A percentile compares a stretch with the other conserved stretches of the same genome.
These are phyloP conservation scores for Bruguiera hainesii DNA, from an alignment of 441 rosid species.

Conservation along the genomic window DNA sequence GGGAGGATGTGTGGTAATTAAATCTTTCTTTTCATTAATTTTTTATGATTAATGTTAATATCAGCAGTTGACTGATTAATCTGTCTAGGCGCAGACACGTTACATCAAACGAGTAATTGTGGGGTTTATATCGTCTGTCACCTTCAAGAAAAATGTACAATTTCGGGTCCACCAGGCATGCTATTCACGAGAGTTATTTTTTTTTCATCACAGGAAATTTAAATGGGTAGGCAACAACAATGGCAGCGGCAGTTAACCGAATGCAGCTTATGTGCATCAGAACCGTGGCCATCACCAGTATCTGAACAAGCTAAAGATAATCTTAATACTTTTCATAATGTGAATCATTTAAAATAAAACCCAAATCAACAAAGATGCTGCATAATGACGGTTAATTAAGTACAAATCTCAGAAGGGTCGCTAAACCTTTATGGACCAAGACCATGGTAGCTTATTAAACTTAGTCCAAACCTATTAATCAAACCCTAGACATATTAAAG, in stretches of 20 bases:
- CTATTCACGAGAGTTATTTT: background rate
- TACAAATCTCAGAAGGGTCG: slow-evolving; percentile 2
- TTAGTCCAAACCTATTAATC: slow-evolving; percentile 20
- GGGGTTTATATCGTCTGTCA: slow-evolving; percentile 27
- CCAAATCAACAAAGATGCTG: background rate
- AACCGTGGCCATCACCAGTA: background rate
- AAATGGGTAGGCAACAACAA: background rate
- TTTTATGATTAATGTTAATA: background rate
- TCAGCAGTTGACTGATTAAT: slow-evolving; percentile 17
- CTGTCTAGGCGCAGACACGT: slow-evolving; percentile 3
- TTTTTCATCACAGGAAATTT: no score
- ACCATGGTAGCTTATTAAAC: slow-evolving; percentile 7
- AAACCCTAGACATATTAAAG: slow-evolving; percentile 21
- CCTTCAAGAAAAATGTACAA: slow-evolving; percentile 28
- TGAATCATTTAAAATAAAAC: background rate
- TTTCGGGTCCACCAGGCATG: slow-evolving; percentile 23
- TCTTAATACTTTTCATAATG: no score
- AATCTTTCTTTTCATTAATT: no score
- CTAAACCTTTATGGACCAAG: background rate
- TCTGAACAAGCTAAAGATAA: no score
- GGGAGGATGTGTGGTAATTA: no score
- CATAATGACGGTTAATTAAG: slow-evolving; percentile 11
- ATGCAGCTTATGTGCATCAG: background rate
- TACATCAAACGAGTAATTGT: slow-evolving; percentile 7
- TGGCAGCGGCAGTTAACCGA: background rate